These are phyloP conservation scores for Aspergillus fumigatus DNA, from an alignment of 2,329 filamentous ascomycete genomes.

Conservation along the genomic window DNA sequence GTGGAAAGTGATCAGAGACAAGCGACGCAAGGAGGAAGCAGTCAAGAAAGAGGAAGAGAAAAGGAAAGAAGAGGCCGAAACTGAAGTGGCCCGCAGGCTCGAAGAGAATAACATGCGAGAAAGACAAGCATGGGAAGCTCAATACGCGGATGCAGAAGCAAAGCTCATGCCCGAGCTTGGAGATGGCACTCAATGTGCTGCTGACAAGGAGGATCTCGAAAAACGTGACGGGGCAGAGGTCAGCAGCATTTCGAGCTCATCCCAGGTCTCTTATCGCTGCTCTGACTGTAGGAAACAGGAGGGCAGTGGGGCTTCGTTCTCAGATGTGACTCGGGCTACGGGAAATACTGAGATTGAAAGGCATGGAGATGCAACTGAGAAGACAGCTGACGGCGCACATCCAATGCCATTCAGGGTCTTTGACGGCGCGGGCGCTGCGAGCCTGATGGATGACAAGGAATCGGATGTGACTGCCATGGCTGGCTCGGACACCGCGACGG, in stretches of 20 bases:
- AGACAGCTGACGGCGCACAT: neutral
- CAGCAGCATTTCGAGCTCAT: conserved; percentile 18
- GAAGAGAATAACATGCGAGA: conserved; percentile 44
- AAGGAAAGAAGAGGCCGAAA: conserved; percentile 60
- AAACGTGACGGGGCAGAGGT: conserved; percentile 21
- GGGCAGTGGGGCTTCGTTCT: conserved; percentile 9
- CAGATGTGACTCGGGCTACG: conserved; percentile 5
- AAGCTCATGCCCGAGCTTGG: conserved; percentile 24
- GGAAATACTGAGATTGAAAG: conserved; percentile 1
- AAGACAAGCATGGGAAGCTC: conserved; percentile 65
- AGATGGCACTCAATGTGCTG: conserved; percentile 10
- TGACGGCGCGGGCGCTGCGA: conserved; percentile 11
- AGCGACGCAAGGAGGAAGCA: conserved; percentile 43
- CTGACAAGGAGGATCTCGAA: conserved; percentile 13
- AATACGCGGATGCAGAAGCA: conserved; percentile 58
- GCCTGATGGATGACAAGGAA: conserved; percentile 48
- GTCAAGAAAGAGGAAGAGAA: conserved; percentile 51
- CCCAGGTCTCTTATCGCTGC: conserved; percentile 14
- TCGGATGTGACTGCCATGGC: conserved; percentile 64
- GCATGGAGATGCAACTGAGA: neutral
- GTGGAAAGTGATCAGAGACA: conserved; percentile 70
- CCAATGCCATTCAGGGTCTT: conserved; percentile 17
- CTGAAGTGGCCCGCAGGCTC: conserved; percentile 60
- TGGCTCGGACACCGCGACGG: conserved; percentile 29
- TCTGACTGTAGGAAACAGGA: conserved; percentile 17